Evolutionary conservation across 2,329 filamentous ascomycete genomes (phyloP).

Genomic region (Botrytis medusae): DNA sequence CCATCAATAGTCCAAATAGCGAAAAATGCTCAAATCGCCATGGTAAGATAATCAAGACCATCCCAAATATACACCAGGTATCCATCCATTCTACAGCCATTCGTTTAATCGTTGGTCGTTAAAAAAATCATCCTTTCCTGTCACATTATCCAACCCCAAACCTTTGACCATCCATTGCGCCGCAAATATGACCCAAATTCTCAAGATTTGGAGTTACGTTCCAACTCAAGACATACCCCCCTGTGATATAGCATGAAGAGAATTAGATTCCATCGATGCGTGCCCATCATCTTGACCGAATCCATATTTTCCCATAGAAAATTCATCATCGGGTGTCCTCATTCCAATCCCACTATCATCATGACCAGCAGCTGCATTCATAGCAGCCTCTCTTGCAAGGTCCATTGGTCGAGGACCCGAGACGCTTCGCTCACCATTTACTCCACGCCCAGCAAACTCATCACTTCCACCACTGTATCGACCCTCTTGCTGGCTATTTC

Average conservation of each 20-base stretch:
- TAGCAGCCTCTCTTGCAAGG: constrained; percentile 46
- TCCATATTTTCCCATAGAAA: constrained; percentile 59
- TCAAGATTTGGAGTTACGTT: neutral
- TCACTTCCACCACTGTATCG: constrained; percentile 39
- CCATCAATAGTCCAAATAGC: constrained; percentile 3
- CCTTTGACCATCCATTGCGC: constrained; percentile 18
- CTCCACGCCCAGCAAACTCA: constrained; percentile 35
- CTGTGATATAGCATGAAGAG: constrained; percentile 24
- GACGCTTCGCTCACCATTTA: constrained; percentile 28
- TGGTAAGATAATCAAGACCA: constrained; percentile 22
- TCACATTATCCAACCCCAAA: constrained; percentile 19
- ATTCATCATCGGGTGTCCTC: constrained; percentile 64
- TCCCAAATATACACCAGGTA: constrained; percentile 23
- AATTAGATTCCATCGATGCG: constrained; percentile 28
- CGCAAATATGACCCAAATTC: constrained; percentile 1
- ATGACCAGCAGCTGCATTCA: constrained; percentile 51
- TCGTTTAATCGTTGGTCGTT: constrained; percentile 23
- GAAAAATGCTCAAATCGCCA: constrained; percentile 13
- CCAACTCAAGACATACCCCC: constrained; percentile 16
- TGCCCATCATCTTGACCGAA: constrained; percentile 39
- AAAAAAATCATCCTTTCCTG: constrained; percentile 20
- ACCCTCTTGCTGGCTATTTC: constrained; percentile 33
- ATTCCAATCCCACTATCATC: constrained; percentile 78
- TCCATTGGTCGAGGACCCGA: constrained; percentile 39
- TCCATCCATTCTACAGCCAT: constrained; percentile 24